Evolutionary conservation across 2,329 filamentous ascomycete genomes (phyloP).

Genomic region (Pseudopithomyces maydicus): DNA sequence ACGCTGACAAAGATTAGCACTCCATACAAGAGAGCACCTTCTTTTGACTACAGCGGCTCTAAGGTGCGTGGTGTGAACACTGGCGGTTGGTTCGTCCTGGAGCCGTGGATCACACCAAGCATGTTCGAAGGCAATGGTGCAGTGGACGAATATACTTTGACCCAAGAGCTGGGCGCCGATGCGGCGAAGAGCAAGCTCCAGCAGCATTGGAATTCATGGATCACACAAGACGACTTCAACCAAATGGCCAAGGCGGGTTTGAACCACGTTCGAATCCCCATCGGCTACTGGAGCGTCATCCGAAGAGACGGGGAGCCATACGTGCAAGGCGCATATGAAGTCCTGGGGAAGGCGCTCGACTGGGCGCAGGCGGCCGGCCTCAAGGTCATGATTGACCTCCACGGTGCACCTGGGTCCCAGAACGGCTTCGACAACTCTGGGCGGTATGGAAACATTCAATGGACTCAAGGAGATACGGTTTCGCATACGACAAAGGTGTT

Average conservation of each 20-base stretch:
- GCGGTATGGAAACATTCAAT: constrained; percentile 51
- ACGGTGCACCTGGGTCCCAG: constrained; percentile 68
- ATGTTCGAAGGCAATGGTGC: constrained; percentile 61
- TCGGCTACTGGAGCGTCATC: constrained; percentile 69
- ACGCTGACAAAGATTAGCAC: constrained; percentile 20
- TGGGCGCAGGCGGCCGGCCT: constrained; percentile 64
- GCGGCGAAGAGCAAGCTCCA: constrained; percentile 54
- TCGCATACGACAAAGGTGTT: constrained; percentile 48
- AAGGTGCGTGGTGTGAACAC: constrained; percentile 70
- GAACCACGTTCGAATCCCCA: constrained; percentile 68
- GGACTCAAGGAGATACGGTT: constrained; percentile 52
- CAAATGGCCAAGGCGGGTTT: constrained; percentile 62
- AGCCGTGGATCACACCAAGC: constrained; percentile 68
- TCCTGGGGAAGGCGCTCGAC: constrained; percentile 61
- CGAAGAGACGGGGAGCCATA: constrained; percentile 62
- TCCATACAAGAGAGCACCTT: constrained; percentile 36
- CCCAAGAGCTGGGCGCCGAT: constrained; percentile 55
- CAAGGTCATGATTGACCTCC: constrained; percentile 70
- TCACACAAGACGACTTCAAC: constrained; percentile 60
- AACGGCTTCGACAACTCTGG: constrained; percentile 73
- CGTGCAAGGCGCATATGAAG: constrained; percentile 64
- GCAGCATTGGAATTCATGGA: constrained; percentile 65
- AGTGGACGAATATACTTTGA: constrained; percentile 64
- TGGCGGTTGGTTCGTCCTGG: constrained; percentile 68
- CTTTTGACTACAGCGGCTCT: constrained; percentile 59